phyloP scores from a whole-genome alignment of 75 land plant genomes.

The Gnetum montanum region DNA sequence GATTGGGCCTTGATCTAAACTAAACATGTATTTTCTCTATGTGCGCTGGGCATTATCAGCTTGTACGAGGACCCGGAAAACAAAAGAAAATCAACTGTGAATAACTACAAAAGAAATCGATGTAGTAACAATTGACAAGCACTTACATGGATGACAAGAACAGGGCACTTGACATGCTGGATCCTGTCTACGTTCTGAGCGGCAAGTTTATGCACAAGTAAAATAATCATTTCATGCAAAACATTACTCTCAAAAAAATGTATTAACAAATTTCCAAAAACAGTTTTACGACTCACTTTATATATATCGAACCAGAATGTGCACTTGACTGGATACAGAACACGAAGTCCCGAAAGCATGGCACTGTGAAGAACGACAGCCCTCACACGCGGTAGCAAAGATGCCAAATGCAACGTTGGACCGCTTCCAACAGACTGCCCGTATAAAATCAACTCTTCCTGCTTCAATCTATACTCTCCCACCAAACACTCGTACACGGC shows the following conservation, averaged over 20 bases:
- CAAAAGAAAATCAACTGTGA: too few species aligned
- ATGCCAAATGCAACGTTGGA: constrained; percentile 79
- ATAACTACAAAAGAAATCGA: too few species aligned
- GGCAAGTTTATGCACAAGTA: too few species aligned
- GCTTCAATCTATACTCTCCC: constrained; percentile 62
- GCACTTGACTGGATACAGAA: constrained; percentile 80
- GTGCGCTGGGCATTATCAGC: too few species aligned
- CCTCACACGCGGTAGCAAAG: constrained; percentile 48
- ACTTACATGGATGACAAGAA: constrained; percentile 24
- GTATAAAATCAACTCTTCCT: constrained; percentile 75
- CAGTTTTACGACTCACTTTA: constrained; percentile 50
- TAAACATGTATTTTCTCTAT: too few species aligned
- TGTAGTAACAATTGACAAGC: too few species aligned
- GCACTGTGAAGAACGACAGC: constrained; percentile 92
- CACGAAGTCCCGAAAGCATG: constrained; percentile 83
- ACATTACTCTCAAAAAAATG: too few species aligned
- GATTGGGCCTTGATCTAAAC: too few species aligned
- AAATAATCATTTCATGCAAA: too few species aligned
- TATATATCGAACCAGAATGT: constrained; percentile 93
- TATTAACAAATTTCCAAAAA: too few species aligned
- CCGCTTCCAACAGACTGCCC: constrained; percentile 99
- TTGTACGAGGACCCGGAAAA: too few species aligned
- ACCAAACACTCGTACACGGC: constrained; percentile 85
- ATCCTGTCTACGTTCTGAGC: constrained; percentile 27
- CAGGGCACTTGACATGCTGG: constrained; percentile 19